These are phyloP conservation scores for Nidularia pulvinata DNA, from an alignment of 768 basidiomycete genomes.

Conservation along the genomic window DNA sequence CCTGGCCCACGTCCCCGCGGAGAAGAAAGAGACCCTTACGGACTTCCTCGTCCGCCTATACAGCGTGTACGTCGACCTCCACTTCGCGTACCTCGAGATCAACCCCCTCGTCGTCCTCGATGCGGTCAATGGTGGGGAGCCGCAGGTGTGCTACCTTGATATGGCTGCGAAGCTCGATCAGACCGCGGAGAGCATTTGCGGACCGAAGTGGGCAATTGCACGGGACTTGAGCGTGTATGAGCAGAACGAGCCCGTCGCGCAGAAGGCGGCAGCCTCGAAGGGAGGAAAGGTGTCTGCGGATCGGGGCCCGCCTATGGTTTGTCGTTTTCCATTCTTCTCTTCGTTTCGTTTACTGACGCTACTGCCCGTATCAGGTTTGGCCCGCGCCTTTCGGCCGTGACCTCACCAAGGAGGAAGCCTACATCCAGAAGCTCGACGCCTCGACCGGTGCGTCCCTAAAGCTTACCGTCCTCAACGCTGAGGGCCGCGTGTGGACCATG, in stretches of 20 bases:
- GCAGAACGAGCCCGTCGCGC: constrained; percentile 31
- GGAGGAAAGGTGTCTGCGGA: constrained; percentile 70
- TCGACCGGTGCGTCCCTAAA: constrained; percentile 99
- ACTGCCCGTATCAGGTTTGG: constrained; percentile 50
- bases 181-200: constrained; percentile 97
- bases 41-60: constrained; percentile 97
- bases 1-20: constrained; percentile 79
- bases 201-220: constrained; percentile 98
- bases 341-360: too few species aligned
- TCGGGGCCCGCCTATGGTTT: constrained; percentile 95
- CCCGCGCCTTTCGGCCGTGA: constrained; percentile 97
- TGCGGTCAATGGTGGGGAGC: constrained; percentile 61
- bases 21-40: constrained; percentile 88
- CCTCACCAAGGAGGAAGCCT: constrained; percentile 98
- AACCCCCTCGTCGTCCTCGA: constrained; percentile 98
- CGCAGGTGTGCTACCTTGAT: constrained; percentile 93
- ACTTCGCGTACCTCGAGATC: constrained; percentile 99
- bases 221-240: constrained; percentile 85
- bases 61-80: constrained; percentile 97
- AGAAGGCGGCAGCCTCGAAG: constrained; percentile 39
- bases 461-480: constrained; percentile 92
- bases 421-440: constrained; percentile 97
- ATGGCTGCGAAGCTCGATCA: constrained; percentile 99
- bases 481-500: constrained; percentile 99
- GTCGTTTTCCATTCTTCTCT: constrained; percentile 11